phyloP scores from a whole-genome alignment of 345 rosid species.

The Zanthoxylum bungeanum region DNA sequence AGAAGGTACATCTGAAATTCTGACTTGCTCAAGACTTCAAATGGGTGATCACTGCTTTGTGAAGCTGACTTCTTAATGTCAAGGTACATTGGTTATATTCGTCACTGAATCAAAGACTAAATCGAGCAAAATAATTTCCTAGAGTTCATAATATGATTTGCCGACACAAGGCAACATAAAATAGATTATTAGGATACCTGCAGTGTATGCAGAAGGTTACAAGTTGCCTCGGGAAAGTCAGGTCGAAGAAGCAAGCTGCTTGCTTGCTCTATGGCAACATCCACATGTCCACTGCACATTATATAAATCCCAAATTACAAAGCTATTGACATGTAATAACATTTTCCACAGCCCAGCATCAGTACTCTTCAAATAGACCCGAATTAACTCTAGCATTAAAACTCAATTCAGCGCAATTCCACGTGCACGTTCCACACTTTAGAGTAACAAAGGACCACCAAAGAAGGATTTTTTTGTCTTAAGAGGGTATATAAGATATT shows the following conservation, averaged over 20 bases:
- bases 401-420: neutral
- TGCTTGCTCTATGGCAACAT: conserved; percentile 85
- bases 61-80: neutral
- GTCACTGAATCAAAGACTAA: neutral
- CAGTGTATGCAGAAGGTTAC: conserved; percentile 91
- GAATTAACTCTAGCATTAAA: neutral
- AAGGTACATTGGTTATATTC: neutral
- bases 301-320: conserved; percentile 13
- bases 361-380: neutral
- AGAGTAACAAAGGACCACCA: neutral
- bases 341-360: neutral
- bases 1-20: neutral
- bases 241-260: conserved; percentile 76
- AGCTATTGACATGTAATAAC: too few species aligned
- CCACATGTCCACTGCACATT: conserved; percentile 75
- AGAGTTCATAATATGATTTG: neutral
- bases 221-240: conserved; percentile 97
- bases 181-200: conserved; percentile 46
- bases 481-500: neutral
- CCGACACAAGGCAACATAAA: neutral
- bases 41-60: neutral
- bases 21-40: neutral
- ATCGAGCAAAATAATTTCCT: neutral
- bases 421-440: neutral
- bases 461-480: neutral